Percentiles rank a stretch among this genome's conserved stretches.
Conservation (phyloP, 2,329 filamentous ascomycete species). For the Lachnellula willkommii region DNA sequence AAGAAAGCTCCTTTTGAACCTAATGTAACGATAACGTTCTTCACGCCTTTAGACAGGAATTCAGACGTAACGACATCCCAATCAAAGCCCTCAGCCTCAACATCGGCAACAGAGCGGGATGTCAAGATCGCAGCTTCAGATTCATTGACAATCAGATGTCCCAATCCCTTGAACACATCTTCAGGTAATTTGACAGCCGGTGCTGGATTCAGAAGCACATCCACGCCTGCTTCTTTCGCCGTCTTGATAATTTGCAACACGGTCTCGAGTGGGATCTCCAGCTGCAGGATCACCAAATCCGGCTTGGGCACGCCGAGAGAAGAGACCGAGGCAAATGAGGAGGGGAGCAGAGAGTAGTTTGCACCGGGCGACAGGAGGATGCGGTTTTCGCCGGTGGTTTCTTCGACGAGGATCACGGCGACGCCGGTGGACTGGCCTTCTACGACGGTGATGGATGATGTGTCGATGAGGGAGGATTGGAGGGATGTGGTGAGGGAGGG, state of each 20-base stretch:
- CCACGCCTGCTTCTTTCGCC: constrained; percentile 44
- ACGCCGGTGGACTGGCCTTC: constrained; percentile 56
- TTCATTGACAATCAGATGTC: constrained; percentile 84
- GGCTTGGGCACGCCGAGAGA: constrained; percentile 41
- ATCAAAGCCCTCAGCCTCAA: constrained; percentile 42
- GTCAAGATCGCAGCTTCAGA: constrained; percentile 76
- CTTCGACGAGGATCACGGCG: constrained; percentile 71
- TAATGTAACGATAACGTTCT: constrained; percentile 76
- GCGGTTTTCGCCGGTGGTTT: constrained; percentile 66
- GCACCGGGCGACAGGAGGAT: constrained; percentile 70
- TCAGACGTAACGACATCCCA: constrained; percentile 42
- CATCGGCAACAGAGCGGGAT: constrained; percentile 37
- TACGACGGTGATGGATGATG: constrained; percentile 45
- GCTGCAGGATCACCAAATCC: constrained; percentile 67
- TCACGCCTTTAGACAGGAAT: constrained; percentile 66
- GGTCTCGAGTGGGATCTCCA: constrained; percentile 67
- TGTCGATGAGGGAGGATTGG: constrained; percentile 56
- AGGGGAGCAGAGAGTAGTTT: constrained; percentile 48
- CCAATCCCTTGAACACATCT: constrained; percentile 60
- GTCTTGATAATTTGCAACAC: constrained; percentile 56
- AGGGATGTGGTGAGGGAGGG: constrained; percentile 54
- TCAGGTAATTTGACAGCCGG: constrained; percentile 65
- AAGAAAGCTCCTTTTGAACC: constrained; percentile 75
- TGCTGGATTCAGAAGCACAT: constrained; percentile 80
- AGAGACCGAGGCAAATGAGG: constrained; percentile 34